A percentile compares a stretch with the other conserved stretches of the same genome.
These are phyloP conservation scores for Phytophthora brassicae DNA, from an alignment of 352 stramenopile genomes.

Conservation along the genomic window DNA sequence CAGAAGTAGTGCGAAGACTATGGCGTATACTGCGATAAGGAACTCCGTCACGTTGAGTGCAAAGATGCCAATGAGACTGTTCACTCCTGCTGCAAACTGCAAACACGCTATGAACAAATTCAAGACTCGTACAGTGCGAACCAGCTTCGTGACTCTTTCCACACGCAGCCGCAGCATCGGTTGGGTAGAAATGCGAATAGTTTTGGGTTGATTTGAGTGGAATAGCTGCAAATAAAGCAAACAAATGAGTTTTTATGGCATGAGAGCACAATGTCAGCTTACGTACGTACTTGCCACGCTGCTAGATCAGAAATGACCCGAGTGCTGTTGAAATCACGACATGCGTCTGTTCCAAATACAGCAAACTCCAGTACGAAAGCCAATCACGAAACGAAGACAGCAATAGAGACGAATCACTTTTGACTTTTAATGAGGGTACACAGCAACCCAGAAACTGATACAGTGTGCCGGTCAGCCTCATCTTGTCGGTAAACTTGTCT, in stretches of 20 bases:
- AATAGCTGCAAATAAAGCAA: constrained; percentile 1
- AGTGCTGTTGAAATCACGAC: neutral
- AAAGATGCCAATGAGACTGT: constrained; percentile 46
- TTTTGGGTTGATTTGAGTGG: constrained; percentile 1
- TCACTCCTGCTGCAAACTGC: constrained; percentile 44
- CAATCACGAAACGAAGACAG: constrained; percentile 4
- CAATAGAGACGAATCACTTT: constrained; percentile 10
- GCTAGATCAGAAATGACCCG: constrained; percentile 7
- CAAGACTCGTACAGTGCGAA: constrained; percentile 33
- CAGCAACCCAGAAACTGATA: neutral
- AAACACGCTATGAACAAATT: constrained; percentile 47
- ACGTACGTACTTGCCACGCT: neutral
- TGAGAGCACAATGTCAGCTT: neutral
- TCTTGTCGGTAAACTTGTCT: neutral
- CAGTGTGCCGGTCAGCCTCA: neutral
- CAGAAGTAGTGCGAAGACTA: constrained; percentile 52
- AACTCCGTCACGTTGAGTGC: constrained; percentile 37
- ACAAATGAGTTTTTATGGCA: neutral
- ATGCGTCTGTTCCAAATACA: neutral
- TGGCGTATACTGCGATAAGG: constrained; percentile 56
- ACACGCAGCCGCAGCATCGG: constrained; percentile 21
- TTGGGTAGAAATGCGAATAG: constrained; percentile 5
- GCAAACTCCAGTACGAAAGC: neutral
- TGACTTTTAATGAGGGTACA: constrained; percentile 6
- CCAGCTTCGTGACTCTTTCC: constrained; percentile 33